A percentile compares a stretch with the other conserved stretches of the same genome.
phyloP scores from a whole-genome alignment of 441 rosid species.

The Populus hybrid region DNA sequence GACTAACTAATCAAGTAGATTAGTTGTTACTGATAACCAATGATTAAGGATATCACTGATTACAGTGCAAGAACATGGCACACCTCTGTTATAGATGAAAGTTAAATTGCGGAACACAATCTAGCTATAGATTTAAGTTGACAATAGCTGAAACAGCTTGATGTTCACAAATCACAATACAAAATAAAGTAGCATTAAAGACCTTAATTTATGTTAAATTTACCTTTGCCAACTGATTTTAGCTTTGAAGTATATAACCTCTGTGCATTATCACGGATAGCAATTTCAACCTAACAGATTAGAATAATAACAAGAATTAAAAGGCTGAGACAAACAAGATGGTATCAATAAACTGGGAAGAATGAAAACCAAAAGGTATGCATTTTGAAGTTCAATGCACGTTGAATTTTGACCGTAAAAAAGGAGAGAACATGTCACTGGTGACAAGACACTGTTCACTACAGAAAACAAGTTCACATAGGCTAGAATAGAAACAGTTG shows the following conservation, averaged over 20 bases:
- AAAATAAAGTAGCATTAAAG: conserved; percentile 9
- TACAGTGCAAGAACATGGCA: too few relatives aligned
- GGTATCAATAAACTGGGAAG: neutral
- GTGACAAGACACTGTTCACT: neutral
- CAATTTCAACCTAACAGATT: conserved; percentile 72
- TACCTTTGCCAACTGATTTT: conserved; percentile 80
- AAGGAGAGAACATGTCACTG: neutral
- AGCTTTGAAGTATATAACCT: conserved; percentile 73
- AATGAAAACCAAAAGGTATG: neutral
- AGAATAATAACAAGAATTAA: too few relatives aligned
- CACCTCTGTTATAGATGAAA: too few relatives aligned
- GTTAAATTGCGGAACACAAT: too few relatives aligned
- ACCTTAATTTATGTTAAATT: neutral
- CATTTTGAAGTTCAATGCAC: neutral
- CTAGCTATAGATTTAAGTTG: too few relatives aligned
- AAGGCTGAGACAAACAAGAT: conserved; percentile 1
- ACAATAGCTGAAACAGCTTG: too few relatives aligned
- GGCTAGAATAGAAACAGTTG: neutral
- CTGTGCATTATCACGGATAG: conserved; percentile 95
- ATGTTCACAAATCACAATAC: neutral
- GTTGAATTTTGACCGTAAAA: neutral
- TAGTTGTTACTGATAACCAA: too few relatives aligned
- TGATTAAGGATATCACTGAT: too few relatives aligned
- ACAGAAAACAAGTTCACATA: neutral
- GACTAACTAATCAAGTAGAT: too few relatives aligned